Evolutionary conservation across 2,329 filamentous ascomycete genomes (phyloP).

Genomic region (Fusarium keratoplasticum): DNA sequence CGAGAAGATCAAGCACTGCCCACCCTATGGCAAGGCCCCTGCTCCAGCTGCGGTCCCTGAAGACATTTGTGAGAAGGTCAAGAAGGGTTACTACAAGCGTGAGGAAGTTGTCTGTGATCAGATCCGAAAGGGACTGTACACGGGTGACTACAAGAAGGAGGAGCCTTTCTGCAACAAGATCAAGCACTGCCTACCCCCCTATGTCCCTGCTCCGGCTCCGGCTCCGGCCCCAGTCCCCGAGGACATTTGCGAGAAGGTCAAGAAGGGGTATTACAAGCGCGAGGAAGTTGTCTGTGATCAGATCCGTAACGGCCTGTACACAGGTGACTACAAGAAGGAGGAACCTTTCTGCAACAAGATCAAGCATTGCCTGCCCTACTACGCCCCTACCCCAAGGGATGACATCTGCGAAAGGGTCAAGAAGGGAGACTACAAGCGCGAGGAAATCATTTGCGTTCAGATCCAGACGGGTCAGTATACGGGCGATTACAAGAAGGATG

Average conservation of each 20-base stretch:
- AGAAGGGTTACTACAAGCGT: background rate
- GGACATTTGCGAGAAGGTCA: background rate
- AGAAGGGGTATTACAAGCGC: background rate
- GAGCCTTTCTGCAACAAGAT: background rate
- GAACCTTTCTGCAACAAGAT: background rate
- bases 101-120: background rate
- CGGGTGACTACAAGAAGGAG: background rate
- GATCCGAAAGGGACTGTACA: background rate
- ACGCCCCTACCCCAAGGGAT: background rate
- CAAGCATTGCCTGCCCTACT: background rate
- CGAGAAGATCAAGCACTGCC: conserved; percentile 8
- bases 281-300: background rate
- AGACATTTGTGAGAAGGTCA: background rate
- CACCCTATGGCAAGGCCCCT: conserved; percentile 1
- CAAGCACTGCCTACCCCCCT: background rate
- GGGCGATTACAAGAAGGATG: background rate
- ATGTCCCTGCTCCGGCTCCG: background rate
- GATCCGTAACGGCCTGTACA: background rate
- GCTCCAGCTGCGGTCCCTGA: conserved; percentile 9
- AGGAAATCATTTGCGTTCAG: background rate
- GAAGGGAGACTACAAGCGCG: background rate
- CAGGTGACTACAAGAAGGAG: background rate
- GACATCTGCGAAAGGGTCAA: background rate
- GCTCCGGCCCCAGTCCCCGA: background rate
- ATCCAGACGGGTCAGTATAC: background rate